Conservation (phyloP, 495 filamentous ascomycete genomes). For the Bombardia bombarda region DNA sequence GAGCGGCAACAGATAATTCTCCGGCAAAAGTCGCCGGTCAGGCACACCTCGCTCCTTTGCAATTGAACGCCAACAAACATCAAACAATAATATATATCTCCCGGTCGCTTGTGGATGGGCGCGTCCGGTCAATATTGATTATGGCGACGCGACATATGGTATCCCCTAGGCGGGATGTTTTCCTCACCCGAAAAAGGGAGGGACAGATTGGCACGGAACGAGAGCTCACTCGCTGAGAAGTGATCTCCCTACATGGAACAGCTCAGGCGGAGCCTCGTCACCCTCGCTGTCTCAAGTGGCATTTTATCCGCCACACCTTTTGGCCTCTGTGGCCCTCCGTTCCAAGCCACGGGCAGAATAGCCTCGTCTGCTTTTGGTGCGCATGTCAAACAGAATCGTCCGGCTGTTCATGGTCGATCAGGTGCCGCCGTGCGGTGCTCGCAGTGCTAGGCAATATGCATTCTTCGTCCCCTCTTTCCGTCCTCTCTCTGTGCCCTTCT, state of each 20-base stretch:
- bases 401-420: slow-evolving; percentile 22
- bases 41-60: background rate
- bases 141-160: no score
- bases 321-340: background rate
- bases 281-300: slow-evolving; percentile 18
- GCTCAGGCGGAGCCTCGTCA: slow-evolving; percentile 3
- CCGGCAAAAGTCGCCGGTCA: slow-evolving; percentile 8
- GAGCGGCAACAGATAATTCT: background rate
- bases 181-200: background rate
- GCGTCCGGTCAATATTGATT: no score
- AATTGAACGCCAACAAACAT: slow-evolving; percentile 8
- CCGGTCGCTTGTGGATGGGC: background rate
- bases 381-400: slow-evolving; percentile 16
- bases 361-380: slow-evolving; percentile 6
- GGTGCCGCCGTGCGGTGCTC: slow-evolving; percentile 7
- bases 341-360: slow-evolving; percentile 5
- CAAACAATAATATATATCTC: slow-evolving; percentile 8
- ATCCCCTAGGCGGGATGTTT: background rate
- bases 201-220: background rate
- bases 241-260: slow-evolving; percentile 26
- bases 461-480: no score
- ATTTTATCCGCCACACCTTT: slow-evolving; percentile 16
- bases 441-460: slow-evolving; percentile 14
- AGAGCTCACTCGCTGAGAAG: slow-evolving; percentile 3
- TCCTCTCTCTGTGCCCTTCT: no score